Evolutionary conservation across 352 stramenopile species (phyloP).

Genomic region (Thalassiosira hispida): DNA sequence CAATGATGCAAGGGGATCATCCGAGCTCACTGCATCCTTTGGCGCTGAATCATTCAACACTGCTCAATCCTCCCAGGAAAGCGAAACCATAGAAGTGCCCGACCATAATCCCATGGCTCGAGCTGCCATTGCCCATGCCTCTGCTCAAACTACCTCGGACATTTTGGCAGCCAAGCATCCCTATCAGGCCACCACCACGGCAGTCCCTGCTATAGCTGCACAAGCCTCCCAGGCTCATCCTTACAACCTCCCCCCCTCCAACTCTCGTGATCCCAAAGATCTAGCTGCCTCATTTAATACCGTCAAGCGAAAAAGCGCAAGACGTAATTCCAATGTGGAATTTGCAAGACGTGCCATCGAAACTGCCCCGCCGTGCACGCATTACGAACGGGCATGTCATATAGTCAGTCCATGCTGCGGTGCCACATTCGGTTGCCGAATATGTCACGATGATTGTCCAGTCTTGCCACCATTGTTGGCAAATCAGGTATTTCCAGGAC

Average conservation of each 20-base stretch:
- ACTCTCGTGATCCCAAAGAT: too few species aligned
- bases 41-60: too few species aligned
- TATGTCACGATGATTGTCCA: slow-evolving; percentile 82
- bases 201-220: slow-evolving; percentile 21
- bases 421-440: slow-evolving; percentile 74
- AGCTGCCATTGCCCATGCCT: slow-evolving; percentile 19
- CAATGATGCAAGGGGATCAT: too few species aligned
- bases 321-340: slow-evolving; percentile 17
- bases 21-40: too few species aligned
- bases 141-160: slow-evolving; percentile 5
- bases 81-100: slow-evolving; percentile 1
- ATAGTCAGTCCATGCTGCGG: slow-evolving; percentile 80
- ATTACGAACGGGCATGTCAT: slow-evolving; percentile 80
- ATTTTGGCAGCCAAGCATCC: slow-evolving; percentile 8
- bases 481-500: background rate
- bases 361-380: slow-evolving; percentile 60
- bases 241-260: background rate
- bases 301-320: background rate
- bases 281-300: too few species aligned
- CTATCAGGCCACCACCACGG: slow-evolving; percentile 18
- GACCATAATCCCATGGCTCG: slow-evolving; percentile 10
- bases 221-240: background rate
- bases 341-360: slow-evolving; percentile 43
- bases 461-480: slow-evolving; percentile 60
- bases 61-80: too few species aligned